phyloP scores from a whole-genome alignment of 2,329 filamentous ascomycete genomes.

The Cladosporium colombiae region DNA sequence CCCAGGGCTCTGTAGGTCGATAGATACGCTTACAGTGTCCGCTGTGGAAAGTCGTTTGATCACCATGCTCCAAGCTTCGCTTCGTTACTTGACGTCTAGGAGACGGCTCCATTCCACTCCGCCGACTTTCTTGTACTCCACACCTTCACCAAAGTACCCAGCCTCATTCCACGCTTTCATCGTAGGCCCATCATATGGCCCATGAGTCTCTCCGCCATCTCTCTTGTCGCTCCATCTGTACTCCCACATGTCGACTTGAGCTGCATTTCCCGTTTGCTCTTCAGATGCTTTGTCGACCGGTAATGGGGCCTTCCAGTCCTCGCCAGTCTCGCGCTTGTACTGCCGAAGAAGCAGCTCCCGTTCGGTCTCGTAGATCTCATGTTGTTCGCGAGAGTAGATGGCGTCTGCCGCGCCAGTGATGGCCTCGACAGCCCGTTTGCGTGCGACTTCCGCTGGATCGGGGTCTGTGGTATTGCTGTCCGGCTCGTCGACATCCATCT shows the following conservation, averaged over 20 bases:
- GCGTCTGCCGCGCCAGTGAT: conserved; percentile 91
- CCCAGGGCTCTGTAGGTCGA: too few relatives aligned
- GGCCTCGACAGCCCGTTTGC: conserved; percentile 73
- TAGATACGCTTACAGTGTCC: too few relatives aligned
- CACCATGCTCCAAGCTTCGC: background rate
- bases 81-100: conserved; percentile 38
- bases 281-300: conserved; percentile 26
- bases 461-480: conserved; percentile 38
- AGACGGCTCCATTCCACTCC: conserved; percentile 46
- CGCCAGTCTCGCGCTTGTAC: conserved; percentile 81
- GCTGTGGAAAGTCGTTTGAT: too few relatives aligned
- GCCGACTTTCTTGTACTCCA: conserved; percentile 57
- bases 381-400: conserved; percentile 76
- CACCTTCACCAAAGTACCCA: conserved; percentile 88
- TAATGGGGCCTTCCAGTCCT: conserved; percentile 67
- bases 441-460: conserved; percentile 67
- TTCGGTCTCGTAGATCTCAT: conserved; percentile 89
- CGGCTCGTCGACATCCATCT: conserved; percentile 68
- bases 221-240: conserved; percentile 89
- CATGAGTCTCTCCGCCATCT: conserved; percentile 76
- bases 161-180: conserved; percentile 92
- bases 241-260: conserved; percentile 67
- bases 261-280: background rate
- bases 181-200: conserved; percentile 78
- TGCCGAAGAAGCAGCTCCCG: conserved; percentile 80